Base-by-base conservation (phyloP, 2,329 filamentous ascomycete genomes). In the Canariomyces notabilis region DNA sequence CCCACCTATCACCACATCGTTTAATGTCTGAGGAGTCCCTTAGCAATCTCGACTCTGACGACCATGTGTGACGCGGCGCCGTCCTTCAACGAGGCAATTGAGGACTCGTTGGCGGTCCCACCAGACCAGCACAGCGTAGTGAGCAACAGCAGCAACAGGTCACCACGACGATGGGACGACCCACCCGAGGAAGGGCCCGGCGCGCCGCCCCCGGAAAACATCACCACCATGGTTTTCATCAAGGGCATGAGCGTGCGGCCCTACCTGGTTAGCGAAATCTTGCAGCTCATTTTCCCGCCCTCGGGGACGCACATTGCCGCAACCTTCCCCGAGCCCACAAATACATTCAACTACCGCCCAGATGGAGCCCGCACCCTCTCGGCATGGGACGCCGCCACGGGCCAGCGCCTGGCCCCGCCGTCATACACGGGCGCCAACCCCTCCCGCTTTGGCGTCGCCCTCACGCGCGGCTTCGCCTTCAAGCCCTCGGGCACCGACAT, bases 121-220 rank as follows among this genome's bases (percentile, higher is more conserved):
- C 21, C 34, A 3, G 44, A 50, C 31, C 31, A 31, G 14, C 39
- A 32, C 21, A 46, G 41, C 47, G 47, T 34, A 9, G 26, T 9
- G 9, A 29, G 26, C 21, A 40, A 22, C 26, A 50, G 38, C 43
- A 31, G 21, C 38, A 26, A 19, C 12, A 22, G 26, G 26, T 29
- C 36, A 15, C 40, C 21, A 19, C 44, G 54, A n/a, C 42, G 49
- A 42, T 57, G 55, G 55, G 55, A 57, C 48, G 55, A 57, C 44
- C 55, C 55, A 7, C 55, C 55, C 3, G 51, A 52, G 16, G 48
- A 51, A 2, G 44, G 53, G 18, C 48, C 48, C 16, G 16, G 23
- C 8, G 16, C 22, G 5, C 33, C 31, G 15, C 41, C 39, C 2
- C 15, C 16, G 2, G 52, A 53, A 6, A 50, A 46, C 47, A 9